Base-by-base conservation (phyloP, 2,329 filamentous ascomycete species). In the Talaromyces pinophilus region DNA sequence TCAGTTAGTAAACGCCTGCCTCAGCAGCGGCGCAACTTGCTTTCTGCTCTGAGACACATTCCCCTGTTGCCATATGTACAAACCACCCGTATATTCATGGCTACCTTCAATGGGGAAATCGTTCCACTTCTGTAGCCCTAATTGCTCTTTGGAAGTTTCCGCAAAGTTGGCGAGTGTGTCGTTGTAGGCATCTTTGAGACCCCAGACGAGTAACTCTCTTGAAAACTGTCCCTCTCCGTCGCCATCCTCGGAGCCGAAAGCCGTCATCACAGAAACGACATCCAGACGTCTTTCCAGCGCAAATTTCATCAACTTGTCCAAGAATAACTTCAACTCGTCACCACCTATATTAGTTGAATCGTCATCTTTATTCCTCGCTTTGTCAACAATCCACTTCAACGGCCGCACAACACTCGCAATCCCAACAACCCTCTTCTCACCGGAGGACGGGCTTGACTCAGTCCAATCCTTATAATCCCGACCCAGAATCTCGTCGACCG, bases 401-500 rank as follows among this genome's bases (percentile, higher is more conserved):
- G 83, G 78, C 71, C 85, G 85, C 38, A 89, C 86, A 5, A 86
- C 82, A 28, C 84, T 85, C 70, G 84, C 86, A 63, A 88, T 85
- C 2, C 87, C 87, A 19, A 89, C 78, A 60, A 79, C 82, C 15
- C n/a, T 62, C 10, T 55, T 62, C 10, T 59, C 38, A 5, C 48
- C 55, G 6, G 60, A 15, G 10, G 60, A 10, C 22, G 35, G 11
- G 5, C 11, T 61, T 1, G 17, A 73, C 66, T 84, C 84, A 0
- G 78, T 79, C 87, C 87, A 90, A 61, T 85, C 79, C 74, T 90
- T 90, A 72, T 88, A 90, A 73, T 90, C 87, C 67, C 88, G 86
- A 46, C 83, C 81, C 65, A 89, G 74, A 22, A 88, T 83, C 70
- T 88, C 87, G 2, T 81, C 74, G 67, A 87, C 72, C 11, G 78